phyloP scores from a whole-genome alignment of 2,329 filamentous ascomycete species.

The Cercospora sp. region DNA sequence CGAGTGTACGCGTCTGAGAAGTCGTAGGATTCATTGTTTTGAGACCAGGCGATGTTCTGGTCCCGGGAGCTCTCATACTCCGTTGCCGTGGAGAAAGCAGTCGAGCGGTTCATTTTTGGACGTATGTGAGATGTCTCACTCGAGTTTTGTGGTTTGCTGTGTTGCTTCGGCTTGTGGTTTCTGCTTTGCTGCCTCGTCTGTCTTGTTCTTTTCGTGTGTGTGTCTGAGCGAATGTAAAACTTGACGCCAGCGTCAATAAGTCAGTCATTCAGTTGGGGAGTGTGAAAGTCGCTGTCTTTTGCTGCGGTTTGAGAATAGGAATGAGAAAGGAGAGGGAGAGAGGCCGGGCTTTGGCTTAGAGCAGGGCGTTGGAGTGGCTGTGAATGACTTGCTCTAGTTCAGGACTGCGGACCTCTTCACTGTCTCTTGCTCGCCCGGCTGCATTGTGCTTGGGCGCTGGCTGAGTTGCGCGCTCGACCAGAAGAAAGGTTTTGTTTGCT shows the following conservation, averaged over 20 bases:
- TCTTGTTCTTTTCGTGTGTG: background rate
- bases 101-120: background rate
- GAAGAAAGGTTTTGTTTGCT: background rate
- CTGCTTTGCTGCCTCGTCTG: background rate
- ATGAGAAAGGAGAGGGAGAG: background rate
- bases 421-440: background rate
- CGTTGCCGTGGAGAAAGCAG: background rate
- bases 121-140: background rate
- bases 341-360: background rate
- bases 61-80: background rate
- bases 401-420: background rate
- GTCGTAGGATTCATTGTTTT: too few species aligned
- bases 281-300: background rate
- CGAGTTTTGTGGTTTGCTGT: background rate
- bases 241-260: background rate
- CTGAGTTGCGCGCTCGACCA: background rate
- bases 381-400: background rate
- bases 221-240: background rate
- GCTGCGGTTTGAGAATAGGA: background rate
- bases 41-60: too few species aligned
- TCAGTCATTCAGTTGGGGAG: background rate
- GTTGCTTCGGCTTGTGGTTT: too few species aligned
- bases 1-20: background rate
- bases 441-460: background rate
- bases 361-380: background rate